Base-by-base conservation (phyloP, 1,139 yeast genomes). In the Debaryomycetaceae sp. region DNA sequence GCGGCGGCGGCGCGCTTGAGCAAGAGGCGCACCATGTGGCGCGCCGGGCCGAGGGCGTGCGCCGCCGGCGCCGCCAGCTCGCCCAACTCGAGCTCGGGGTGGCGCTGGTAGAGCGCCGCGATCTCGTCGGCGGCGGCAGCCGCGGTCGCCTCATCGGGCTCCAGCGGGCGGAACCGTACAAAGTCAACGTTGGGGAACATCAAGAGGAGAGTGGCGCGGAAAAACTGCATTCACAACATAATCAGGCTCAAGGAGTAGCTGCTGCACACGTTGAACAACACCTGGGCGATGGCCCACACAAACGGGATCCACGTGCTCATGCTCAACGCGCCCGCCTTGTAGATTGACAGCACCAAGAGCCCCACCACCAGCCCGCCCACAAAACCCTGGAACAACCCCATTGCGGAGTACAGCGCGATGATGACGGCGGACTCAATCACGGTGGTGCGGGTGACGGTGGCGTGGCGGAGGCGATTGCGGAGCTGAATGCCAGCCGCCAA, bases 261-360 rank as follows among this genome's bases (percentile, higher is more conserved):
- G 6, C 79, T 69, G 25, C 81, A 62, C 19, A 83, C 70, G 52
- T 81, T 76, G 52, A 72, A 83, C 29, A 86, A 48, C 10, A 83
- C 68, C 45, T 76, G 78, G 3, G 81, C 71, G 4, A 83, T 59
- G 0, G 79, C 91, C 78, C 91, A 84, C 30, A 82, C 73, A 44
- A 88, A 68, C 2, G 97, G 97, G 8, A 88, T 76, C 97, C 97
- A 89, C 0, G 96, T 83, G 18, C 94, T 81, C 91, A 89, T 83
- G 16, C 83, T 73, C 50, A 88, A 73, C 10, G 77, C 61, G 0
- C 88, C 95, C 0, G 95, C 80, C 34, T 71, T 65, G 56, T 88
- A 88, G 4, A 86, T 71, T 2, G 88, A 84, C 45, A 61, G 60
- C 11, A 62, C 35, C 16, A 77, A 54, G 10, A 88, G 60, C 0